Conservation (phyloP, 441 rosid species). For the Euphorbia corollata region DNA sequence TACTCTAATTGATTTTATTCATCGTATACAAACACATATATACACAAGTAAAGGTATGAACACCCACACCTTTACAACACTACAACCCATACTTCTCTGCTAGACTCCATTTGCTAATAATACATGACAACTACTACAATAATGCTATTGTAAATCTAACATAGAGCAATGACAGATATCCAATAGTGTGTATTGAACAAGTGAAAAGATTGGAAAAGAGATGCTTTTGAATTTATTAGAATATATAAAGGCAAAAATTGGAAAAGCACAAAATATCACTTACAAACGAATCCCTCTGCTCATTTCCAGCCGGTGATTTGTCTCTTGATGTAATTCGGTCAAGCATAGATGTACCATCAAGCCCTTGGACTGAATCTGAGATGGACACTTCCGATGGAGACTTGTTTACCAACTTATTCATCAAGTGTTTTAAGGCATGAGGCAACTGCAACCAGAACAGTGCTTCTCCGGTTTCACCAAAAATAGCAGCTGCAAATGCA, state of each 20-base stretch:
- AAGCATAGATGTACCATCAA: slow-evolving; percentile 43
- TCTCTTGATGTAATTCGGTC: slow-evolving; percentile 55
- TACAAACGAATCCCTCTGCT: slow-evolving; percentile 46
- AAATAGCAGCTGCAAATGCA: slow-evolving; percentile 91
- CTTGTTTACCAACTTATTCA: slow-evolving; percentile 52
- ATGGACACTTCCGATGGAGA: slow-evolving; percentile 38
- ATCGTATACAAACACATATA: too few species aligned
- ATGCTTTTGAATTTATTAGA: neutral
- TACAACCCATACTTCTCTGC: too few species aligned
- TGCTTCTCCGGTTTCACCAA: slow-evolving; percentile 88
- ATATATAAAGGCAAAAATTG: neutral
- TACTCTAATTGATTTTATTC: too few species aligned
- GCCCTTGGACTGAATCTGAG: slow-evolving; percentile 31
- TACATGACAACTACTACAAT: too few species aligned
- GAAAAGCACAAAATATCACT: slow-evolving; percentile 19
- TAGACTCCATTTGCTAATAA: too few species aligned
- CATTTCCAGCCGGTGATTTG: slow-evolving; percentile 34
- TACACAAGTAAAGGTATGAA: too few species aligned
- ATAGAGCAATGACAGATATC: neutral
- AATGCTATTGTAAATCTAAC: too few species aligned
- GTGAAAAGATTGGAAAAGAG: neutral
- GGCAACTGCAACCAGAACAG: slow-evolving; percentile 97
- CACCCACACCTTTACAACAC: too few species aligned
- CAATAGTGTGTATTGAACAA: neutral
- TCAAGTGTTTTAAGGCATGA: slow-evolving; percentile 70